phyloP scores from a whole-genome alignment of 768 basidiomycete species.

The Psilocybe cubensis region DNA sequence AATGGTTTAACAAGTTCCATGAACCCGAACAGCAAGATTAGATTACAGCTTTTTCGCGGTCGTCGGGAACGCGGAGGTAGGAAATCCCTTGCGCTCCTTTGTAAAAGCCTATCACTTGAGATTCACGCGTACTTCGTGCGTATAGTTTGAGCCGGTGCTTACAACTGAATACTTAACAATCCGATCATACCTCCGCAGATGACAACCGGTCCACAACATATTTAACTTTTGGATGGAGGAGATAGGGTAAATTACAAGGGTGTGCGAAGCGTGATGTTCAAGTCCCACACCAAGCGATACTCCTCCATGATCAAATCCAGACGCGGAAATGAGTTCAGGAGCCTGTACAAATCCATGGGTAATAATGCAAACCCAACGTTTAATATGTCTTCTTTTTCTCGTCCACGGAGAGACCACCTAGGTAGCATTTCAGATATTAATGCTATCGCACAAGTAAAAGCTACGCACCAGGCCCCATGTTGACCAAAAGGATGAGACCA shows the following conservation, averaged over 20 bases:
- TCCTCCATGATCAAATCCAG: slow-evolving; percentile 12
- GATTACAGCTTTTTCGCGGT: background rate
- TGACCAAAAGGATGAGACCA: slow-evolving; percentile 94
- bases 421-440: slow-evolving; percentile 12
- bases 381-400: slow-evolving; percentile 98
- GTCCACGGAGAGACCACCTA: slow-evolving; percentile 94
- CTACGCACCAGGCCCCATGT: slow-evolving; percentile 90
- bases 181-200: background rate
- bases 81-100: background rate
- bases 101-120: background rate
- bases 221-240: slow-evolving; percentile 18
- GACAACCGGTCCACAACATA: background rate
- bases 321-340: slow-evolving; percentile 13
- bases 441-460: background rate
- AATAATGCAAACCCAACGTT: slow-evolving; percentile 11
- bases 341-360: slow-evolving; percentile 15
- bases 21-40: background rate
- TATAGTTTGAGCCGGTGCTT: background rate
- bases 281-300: slow-evolving; percentile 7
- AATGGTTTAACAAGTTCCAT: background rate
- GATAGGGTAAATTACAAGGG: slow-evolving; percentile 16
- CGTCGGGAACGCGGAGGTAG: background rate
- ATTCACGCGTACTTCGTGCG: background rate
- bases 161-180: background rate
- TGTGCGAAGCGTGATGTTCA: slow-evolving; percentile 5